Conservation (phyloP, 2,329 filamentous ascomycete genomes). For the Fusarium penzigii region DNA sequence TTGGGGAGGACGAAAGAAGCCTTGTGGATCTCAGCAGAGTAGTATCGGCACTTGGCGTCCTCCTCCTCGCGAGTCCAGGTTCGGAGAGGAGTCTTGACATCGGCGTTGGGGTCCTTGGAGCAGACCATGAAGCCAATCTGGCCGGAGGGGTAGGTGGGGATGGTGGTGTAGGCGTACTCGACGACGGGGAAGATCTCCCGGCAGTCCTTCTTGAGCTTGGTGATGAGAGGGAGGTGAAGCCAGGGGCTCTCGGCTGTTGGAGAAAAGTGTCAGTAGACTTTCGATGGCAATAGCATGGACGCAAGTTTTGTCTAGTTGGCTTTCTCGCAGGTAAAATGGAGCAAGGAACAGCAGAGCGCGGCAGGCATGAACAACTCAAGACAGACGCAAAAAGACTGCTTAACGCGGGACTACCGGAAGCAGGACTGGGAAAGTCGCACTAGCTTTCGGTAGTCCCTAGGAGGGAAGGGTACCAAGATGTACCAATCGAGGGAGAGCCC, state of each 20-base stretch:
- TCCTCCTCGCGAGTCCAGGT: slow-evolving; percentile 85
- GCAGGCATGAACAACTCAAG: slow-evolving; percentile 7
- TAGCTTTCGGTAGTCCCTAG: slow-evolving; percentile 40
- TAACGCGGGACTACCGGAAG: slow-evolving; percentile 41
- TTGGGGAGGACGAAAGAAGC: slow-evolving; percentile 91
- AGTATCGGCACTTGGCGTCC: slow-evolving; percentile 91
- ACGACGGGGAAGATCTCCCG: slow-evolving; percentile 94
- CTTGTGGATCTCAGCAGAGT: slow-evolving; percentile 95
- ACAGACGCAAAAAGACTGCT: slow-evolving; percentile 20
- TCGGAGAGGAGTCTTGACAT: slow-evolving; percentile 84
- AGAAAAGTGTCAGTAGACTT: slow-evolving; percentile 18
- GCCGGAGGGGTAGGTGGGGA: slow-evolving; percentile 97
- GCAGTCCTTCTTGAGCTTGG: slow-evolving; percentile 94
- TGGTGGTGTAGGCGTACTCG: slow-evolving; percentile 99
- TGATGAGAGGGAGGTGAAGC: slow-evolving; percentile 94
- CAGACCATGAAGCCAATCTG: slow-evolving; percentile 99
- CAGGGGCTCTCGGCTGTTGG: slow-evolving; percentile 93
- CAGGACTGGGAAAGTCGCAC: slow-evolving; percentile 41
- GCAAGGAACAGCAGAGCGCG: slow-evolving; percentile 22
- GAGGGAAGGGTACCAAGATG: slow-evolving; percentile 27
- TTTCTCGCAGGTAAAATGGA: slow-evolving; percentile 10
- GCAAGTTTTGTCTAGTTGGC: background rate
- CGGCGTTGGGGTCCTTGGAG: slow-evolving; percentile 84
- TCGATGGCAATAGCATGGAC: background rate
- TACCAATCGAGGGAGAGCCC: slow-evolving; percentile 29